Evolutionary conservation across 2,329 filamentous ascomycete species (phyloP), one percentile per base, ranked within the genome.

Genomic region (Colletotrichum spaethianum): DNA sequence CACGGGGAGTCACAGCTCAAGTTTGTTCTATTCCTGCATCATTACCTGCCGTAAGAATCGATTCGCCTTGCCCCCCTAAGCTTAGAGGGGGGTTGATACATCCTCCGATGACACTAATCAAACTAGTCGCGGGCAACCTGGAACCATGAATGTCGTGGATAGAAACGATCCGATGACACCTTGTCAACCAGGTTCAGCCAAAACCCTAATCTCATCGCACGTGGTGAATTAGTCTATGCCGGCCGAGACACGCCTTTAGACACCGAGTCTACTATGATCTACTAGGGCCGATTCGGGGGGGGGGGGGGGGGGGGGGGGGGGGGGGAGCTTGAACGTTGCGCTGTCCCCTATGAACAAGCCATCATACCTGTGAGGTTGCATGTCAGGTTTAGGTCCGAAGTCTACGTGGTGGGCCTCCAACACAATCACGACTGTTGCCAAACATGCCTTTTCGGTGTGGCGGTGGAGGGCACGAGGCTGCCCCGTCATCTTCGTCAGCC

Each of bases 301-400:
- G n/a, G n/a, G n/a, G n/a, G n/a, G n/a, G n/a, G n/a, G n/a, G n/a
- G n/a, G n/a, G n/a, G n/a, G n/a, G n/a, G n/a, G n/a, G n/a, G n/a
- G n/a, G n/a, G n/a, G 38, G 52, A 42, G 20, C 42, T 62, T 53
- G 59, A 61, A 40, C 67, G 66, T 71, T 71, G 67, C 57, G 48
- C 31, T 59, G 33, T n/a, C 33, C 31, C 59, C 56, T 60, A 66
- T 50, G 7, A 61, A 62, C 55, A 70, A 70, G 67, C 70, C 61
- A 59, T 61, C 40, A 46, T 55, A 40, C 31, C 61, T 62, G 50
- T 28, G 48, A 46, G 50, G 48, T 61, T 40, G 61, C 61, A 50
- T 66, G 67, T 48, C 55, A 66, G 55, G 20, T 57, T 65, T 70
- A 73, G 67, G 61, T 55, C 70, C 70, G 67, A 71, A 73, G 56